Evolutionary conservation across 495 filamentous ascomycete genomes (phyloP).

Genomic region (Neurospora sp.): DNA sequence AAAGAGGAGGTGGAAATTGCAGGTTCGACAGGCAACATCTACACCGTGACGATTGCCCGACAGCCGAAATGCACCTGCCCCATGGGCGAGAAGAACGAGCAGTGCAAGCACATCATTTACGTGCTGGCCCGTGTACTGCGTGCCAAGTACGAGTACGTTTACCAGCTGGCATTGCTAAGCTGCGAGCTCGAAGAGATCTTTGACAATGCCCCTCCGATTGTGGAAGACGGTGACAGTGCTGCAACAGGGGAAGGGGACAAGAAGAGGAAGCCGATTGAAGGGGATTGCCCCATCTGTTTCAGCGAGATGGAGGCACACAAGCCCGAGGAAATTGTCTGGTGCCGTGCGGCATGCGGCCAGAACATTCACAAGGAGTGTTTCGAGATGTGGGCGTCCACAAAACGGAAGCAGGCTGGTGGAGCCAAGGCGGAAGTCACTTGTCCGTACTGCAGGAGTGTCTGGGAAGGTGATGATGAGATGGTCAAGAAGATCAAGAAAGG

Average conservation of each 20-base stretch:
- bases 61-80: slow-evolving; percentile 61
- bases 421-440: slow-evolving; percentile 44
- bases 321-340: slow-evolving; percentile 54
- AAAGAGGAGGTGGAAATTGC: slow-evolving; percentile 53
- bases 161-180: slow-evolving; percentile 64
- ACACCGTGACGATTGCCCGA: slow-evolving; percentile 43
- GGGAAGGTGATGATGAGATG: slow-evolving; percentile 45
- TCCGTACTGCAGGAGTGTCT: slow-evolving; percentile 50
- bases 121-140: slow-evolving; percentile 57
- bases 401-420: slow-evolving; percentile 22
- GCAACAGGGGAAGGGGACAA: slow-evolving; percentile 7
- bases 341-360: slow-evolving; percentile 63
- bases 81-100: slow-evolving; percentile 48
- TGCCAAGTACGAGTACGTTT: slow-evolving; percentile 51
- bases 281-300: slow-evolving; percentile 76
- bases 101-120: slow-evolving; percentile 56
- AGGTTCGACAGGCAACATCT: slow-evolving; percentile 69
- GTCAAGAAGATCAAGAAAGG: slow-evolving; percentile 38
- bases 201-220: slow-evolving; percentile 35
- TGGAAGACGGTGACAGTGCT: slow-evolving; percentile 1
- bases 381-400: slow-evolving; percentile 55
- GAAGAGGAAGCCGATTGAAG: slow-evolving; percentile 46
- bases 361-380: slow-evolving; percentile 70
- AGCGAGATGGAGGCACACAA: slow-evolving; percentile 47
- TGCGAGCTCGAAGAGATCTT: slow-evolving; percentile 57